A percentile compares a stretch with the other conserved stretches of the same genome.
Conservation (phyloP, 1,284 basidiomycete genomes). For the Xanthoconium separans region DNA sequence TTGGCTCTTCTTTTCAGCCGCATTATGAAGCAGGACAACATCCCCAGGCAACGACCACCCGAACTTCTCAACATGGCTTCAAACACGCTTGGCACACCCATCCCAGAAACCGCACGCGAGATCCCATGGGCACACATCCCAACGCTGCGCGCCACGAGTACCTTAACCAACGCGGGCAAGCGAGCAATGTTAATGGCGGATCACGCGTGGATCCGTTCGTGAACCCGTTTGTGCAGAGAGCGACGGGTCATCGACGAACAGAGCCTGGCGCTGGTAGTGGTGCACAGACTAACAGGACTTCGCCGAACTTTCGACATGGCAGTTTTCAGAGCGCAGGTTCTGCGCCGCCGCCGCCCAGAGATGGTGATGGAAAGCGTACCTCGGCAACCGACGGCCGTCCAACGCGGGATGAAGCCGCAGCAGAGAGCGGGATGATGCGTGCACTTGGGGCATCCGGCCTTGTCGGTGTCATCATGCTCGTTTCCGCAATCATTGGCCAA, state of each 20-base stretch:
- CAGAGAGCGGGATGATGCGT: conserved; percentile 25
- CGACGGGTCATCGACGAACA: conserved; percentile 21
- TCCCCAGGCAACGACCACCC: conserved; percentile 31
- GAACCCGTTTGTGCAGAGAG: conserved; percentile 28
- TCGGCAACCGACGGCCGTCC: conserved; percentile 3
- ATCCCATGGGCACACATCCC: conserved; percentile 7
- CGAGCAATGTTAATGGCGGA: not conserved
- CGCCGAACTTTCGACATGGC: not conserved
- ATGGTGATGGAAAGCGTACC: not conserved
- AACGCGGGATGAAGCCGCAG: conserved; percentile 25
- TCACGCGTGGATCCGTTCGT: conserved; percentile 22
- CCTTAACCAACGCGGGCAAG: conserved; percentile 8
- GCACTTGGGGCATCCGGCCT: conserved; percentile 32
- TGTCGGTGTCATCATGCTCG: conserved; percentile 27
- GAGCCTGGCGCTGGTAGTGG: not conserved
- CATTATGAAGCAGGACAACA: conserved; percentile 17
- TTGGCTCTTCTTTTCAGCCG: conserved; percentile 8
- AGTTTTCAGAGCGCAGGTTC: conserved; percentile 4
- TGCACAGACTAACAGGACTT: not conserved
- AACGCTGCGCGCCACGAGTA: conserved; percentile 10
- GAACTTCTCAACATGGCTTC: conserved; percentile 27
- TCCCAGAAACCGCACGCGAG: conserved; percentile 20
- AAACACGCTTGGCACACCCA: conserved; percentile 30
- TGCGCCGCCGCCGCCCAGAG: not conserved
- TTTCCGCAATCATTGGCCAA: conserved; percentile 15